Evolutionary conservation across 306 rosid genomes (phyloP), one percentile per base, ranked within the genome.

Genomic region (Delonix regia): DNA sequence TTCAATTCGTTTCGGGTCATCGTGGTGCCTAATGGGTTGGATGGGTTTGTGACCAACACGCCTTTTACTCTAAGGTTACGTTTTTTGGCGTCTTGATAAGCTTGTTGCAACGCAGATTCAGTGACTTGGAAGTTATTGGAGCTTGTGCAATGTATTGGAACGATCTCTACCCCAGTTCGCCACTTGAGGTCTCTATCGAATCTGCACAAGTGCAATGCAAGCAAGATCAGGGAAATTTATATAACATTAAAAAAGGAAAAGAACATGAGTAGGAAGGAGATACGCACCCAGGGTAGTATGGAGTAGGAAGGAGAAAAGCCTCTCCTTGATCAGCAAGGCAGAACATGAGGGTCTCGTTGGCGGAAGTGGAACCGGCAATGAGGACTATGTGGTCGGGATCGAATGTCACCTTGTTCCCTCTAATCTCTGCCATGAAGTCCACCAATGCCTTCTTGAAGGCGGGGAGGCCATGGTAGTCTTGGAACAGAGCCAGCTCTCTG

Each of bases 401-500:
- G 44, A 93, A 93, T 18, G 83, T 83, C 12, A 91, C 88, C 34
- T 78, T 88, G 90, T 89, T 83, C 36, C 91, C 97, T 86, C 98
- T 76, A 42, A 88, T 93, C 78, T 89, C 91, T 0, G 91, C 86
- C 98, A 93, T 93, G 89, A 89, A 91, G 33, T 89, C 94, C 6
- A 85, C 94, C 89, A 93, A 78, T 44, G 94, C 91, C 70, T 84
- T 89, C 80, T 95, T 95, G 92, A 95, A 95, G 5, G 85, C 84
- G 3, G 98, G 97, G 4, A 95, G 87, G 49, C 99, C 99, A 51
- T 90, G 97, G 71, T 93, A 95, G 78, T 95, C 99, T 74, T 95
- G 99, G 86, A 95, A 95, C 57, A 95, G 93, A 76, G 99, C 99
- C 0, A 95, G 94, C 77, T 95, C 97, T 22, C 96, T 69, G 76